Evolutionary conservation across 805 yeast species (phyloP), one percentile per base, ranked within the genome.

Genomic region (Zygotorulaspora chibaensis): DNA sequence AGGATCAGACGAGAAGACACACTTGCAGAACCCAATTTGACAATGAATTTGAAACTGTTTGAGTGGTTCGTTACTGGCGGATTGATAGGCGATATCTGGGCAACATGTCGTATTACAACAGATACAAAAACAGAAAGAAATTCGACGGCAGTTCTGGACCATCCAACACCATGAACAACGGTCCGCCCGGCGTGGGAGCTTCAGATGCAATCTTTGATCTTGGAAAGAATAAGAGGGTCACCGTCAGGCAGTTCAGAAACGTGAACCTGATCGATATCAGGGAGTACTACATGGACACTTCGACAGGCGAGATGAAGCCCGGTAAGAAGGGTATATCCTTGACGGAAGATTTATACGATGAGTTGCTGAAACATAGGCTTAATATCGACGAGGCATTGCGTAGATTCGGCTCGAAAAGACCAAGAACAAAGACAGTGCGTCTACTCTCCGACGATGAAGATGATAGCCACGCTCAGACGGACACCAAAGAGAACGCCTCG

Each of bases 251-350:
- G 53, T 90, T 80, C 71, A 81, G 84, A 45, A 81, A 81, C 42
- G 68, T 70, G 45, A 77, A 76, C 28, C 68, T 89, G 53, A 79
- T 91, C 11, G 96, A 90, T 57, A 85, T 90, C 43, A 76, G 98
- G 47, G 96, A 90, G 62, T 88, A 72, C 67, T 90, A 87, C 63
- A 72, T 72, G 42, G 78, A 80, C 40, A 68, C 72, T n/a, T 64
- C 71, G 2, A 67, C 70, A 8, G 83, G 83, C 5, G 83, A 80
- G 49, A 72, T 75, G 69, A 74, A 74, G 48, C 98, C 98, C 0
- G 95, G 96, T 1, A 83, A 80, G 59, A 90, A 90, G 66, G 83
- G 70, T 15, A 66, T 66, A 7, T 65, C 69, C 5, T 50, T 66
- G 43, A 66, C 70, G 7, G 70, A 66, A 41, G 70, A 66, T 46